Percentiles rank a stretch among this genome's conserved stretches.
These are phyloP conservation scores for Candida sonorensis DNA, from an alignment of 805 yeast genomes.

Conservation along the genomic window DNA sequence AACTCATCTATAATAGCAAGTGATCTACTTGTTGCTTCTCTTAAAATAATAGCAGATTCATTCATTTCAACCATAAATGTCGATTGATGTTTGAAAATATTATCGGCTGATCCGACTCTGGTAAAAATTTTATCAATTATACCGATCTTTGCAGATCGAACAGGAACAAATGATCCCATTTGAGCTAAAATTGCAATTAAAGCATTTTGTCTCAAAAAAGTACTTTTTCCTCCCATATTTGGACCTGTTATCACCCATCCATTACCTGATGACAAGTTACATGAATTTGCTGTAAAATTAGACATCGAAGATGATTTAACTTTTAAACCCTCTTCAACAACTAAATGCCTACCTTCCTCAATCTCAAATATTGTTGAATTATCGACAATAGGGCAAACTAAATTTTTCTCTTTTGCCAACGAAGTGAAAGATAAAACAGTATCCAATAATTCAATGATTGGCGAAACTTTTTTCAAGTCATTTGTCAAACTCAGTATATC, in stretches of 20 bases:
- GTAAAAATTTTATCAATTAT: conserved; percentile 74
- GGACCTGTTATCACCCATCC: conserved; percentile 80
- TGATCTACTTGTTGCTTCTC: conserved; percentile 58
- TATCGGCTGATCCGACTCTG: conserved; percentile 81
- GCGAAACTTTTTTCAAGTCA: conserved; percentile 43
- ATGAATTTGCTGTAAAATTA: conserved; percentile 44
- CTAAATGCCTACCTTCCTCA: conserved; percentile 70
- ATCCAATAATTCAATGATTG: conserved; percentile 57
- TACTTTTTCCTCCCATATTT: conserved; percentile 83
- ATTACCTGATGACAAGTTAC: conserved; percentile 24
- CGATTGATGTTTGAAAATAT: conserved; percentile 69
- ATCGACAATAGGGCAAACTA: conserved; percentile 60
- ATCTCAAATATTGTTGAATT: conserved; percentile 42
- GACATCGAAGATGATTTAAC: conserved; percentile 29
- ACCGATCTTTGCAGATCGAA: conserved; percentile 55
- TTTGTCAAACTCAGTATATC: conserved; percentile 38
- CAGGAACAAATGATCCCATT: conserved; percentile 70
- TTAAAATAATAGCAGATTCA: conserved; percentile 67
- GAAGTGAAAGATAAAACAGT: conserved; percentile 65
- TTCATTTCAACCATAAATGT: conserved; percentile 93
- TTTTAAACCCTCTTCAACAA: conserved; percentile 72
- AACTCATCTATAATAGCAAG: conserved; percentile 81
- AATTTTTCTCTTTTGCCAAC: conserved; percentile 59
- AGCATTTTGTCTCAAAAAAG: conserved; percentile 69
- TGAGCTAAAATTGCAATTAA: conserved; percentile 63